Base-by-base conservation (phyloP, 805 yeast genomes). In the Scheffersomyces lignosus region DNA sequence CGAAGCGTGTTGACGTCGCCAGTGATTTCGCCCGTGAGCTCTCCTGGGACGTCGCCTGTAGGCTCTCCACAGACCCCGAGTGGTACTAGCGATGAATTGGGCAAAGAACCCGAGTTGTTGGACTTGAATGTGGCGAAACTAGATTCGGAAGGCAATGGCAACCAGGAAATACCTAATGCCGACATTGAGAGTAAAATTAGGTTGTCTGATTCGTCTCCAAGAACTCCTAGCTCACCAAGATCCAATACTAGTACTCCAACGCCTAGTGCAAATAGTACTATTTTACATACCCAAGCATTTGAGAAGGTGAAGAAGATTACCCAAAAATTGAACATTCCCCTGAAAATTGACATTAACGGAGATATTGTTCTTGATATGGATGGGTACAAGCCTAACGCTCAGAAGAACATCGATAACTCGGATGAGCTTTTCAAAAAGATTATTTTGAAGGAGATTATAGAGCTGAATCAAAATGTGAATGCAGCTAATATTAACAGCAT, bases 361-460 rank as follows among this genome's bases (percentile, higher is more conserved):
- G 96, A 89, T 54, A 72, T 93, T 49, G 77, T 89, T 28, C 66
- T 93, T 30, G 99, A 93, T 63, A 87, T 91, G 82, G 95, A 89
- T 50, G 99, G 99, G 13, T 93, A 93, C 64, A 91, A 90, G 62
- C 84, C 95, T 23, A 88, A 83, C 50, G 54, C 70, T 10, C 84
- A 81, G 34, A 80, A 81, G 47, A 87, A 83, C 56, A 78, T 85
- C 27, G 81, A 81, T 34, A 81, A 79, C 48, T 78, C 95, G 0
- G 96, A 89, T 56, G 81, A 81, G 34, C 66, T 85, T 25, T 77
- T 93, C 41, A 80, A 80, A 48, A 81, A 83, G 47, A 69, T 90
- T 28, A 69, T 91, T 34, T 68, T 78, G 23, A 93, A 87, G 46
- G 97, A 91, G 56, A 71, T 90, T 35, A 47, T 54, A 26, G 51